Base-by-base conservation (phyloP, 345 rosid genomes). In the Salix purpurea region DNA sequence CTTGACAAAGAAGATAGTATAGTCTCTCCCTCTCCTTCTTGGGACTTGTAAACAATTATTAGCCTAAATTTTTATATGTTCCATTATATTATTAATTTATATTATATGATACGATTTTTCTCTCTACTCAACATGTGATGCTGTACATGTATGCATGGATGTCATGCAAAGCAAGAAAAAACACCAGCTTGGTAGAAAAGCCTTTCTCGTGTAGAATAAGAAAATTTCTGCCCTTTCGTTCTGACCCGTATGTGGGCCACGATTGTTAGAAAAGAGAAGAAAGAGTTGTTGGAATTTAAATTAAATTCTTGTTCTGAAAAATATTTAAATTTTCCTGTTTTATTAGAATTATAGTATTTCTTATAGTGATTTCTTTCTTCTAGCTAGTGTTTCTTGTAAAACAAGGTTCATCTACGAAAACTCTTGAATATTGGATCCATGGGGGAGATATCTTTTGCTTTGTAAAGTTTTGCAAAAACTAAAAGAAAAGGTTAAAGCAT, bases 21-120 rank as follows among this genome's bases (percentile, higher is more conserved):
- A 44, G 70, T 70, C 73, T 78, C 78, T 82, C 37, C 72, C 65
- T 76, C 61, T 80, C 36, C n/a, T 76, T 76, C 72, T 84, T 62
- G 79, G 84, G 81, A 75, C 79, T 34, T 76, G 83, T 82, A 81
- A 85, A 84, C 80, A 76, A 82, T 85, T 73, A 65, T 76, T 82
- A 79, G 82, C 86, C 81, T 78, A 78, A 80, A 75, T 30, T 67
- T 80, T 78, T 56, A 11, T 78, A 52, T 32, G 69, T 26, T 24
- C 54, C 58, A 62, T 48, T 77, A 65, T 42, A 74, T 67, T 58
- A 68, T 36, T 48, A 7, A 30, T 76, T 37, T 76, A 69, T 42
- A 73, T 40, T 28, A 11, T 42, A 28, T 42, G 7, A 58, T 39
- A 36, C 21, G 19, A 50, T 50, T 7, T 37, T 34, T 3, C 15